Conservation (phyloP, 495 filamentous ascomycete genomes). For the Annulohypoxylon bovei region DNA sequence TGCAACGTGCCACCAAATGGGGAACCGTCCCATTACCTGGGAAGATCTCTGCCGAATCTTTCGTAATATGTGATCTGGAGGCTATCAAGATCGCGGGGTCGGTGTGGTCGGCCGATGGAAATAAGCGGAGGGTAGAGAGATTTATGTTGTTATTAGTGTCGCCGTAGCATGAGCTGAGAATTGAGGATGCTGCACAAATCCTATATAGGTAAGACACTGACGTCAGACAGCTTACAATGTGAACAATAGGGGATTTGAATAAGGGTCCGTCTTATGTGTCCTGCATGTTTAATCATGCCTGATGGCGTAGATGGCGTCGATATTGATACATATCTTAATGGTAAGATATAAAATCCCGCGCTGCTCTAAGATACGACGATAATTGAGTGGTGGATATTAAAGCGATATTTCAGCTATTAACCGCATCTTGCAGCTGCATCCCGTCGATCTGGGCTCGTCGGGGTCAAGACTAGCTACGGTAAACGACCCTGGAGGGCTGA, state of each 20-base stretch:
- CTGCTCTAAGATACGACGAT: conserved; percentile 11
- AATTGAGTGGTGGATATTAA: neutral
- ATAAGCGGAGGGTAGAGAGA: neutral
- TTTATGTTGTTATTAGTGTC: conserved; percentile 1
- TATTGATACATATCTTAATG: neutral
- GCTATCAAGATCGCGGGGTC: conserved; percentile 37
- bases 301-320: conserved; percentile 40
- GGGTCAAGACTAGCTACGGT: conserved; percentile 6
- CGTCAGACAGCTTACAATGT: conserved; percentile 19
- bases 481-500: neutral
- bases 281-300: conserved; percentile 13
- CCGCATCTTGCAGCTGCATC: conserved; percentile 24
- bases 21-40: neutral
- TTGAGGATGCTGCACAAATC: conserved; percentile 19
- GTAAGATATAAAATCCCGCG: conserved; percentile 22
- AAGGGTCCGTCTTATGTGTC: conserved; percentile 1
- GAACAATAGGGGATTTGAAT: neutral
- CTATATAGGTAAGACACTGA: conserved; percentile 33
- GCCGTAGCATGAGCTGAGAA: conserved; percentile 4
- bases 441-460: conserved; percentile 19
- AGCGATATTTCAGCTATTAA: conserved; percentile 12
- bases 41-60: conserved; percentile 26
- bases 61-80: conserved; percentile 32
- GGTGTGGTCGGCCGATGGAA: conserved; percentile 9
- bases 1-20: conserved; percentile 20